These are phyloP conservation scores for Fraxinus ornus DNA, from an alignment of 305 asterid genomes.

Conservation along the genomic window DNA sequence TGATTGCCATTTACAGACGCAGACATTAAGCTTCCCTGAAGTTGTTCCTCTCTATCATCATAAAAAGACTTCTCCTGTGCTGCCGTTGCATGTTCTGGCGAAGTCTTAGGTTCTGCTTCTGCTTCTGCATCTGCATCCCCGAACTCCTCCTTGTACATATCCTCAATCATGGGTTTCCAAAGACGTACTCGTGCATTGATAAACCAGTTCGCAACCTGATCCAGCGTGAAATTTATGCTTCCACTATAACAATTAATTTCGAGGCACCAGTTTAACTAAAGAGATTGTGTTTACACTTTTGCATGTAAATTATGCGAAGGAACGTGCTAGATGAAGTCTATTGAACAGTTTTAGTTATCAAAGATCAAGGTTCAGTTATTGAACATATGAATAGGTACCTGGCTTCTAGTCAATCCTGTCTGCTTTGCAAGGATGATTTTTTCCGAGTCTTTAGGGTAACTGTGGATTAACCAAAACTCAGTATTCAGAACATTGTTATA, in stretches of 20 bases:
- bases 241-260: not conserved
- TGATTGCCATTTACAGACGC: conserved; percentile 26
- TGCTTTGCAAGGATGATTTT: conserved; percentile 71
- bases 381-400: conserved; percentile 41
- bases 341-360: not conserved
- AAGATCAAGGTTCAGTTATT: not conserved
- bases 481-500: not conserved
- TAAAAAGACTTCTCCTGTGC: conserved; percentile 40
- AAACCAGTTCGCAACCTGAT: conserved; percentile 86
- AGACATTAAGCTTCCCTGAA: conserved; percentile 32
- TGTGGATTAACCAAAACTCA: conserved; percentile 26
- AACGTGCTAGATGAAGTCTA: not conserved
- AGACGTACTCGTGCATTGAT: conserved; percentile 83
- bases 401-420: conserved; percentile 78
- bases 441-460: conserved; percentile 84
- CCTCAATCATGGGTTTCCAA: conserved; percentile 92
- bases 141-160: conserved; percentile 81
- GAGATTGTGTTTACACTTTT: not conserved
- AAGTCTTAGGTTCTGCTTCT: conserved; percentile 46
- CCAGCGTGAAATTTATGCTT: conserved; percentile 5
- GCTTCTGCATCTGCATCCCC: conserved; percentile 37
- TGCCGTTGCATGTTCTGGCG: conserved; percentile 39
- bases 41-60: conserved; percentile 43
- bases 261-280: not conserved
- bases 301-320: not conserved